Percentiles rank a stretch among this genome's conserved stretches.
phyloP scores from a whole-genome alignment of 192 early-diverging fungal genomes.

The Coemansia sp. region DNA sequence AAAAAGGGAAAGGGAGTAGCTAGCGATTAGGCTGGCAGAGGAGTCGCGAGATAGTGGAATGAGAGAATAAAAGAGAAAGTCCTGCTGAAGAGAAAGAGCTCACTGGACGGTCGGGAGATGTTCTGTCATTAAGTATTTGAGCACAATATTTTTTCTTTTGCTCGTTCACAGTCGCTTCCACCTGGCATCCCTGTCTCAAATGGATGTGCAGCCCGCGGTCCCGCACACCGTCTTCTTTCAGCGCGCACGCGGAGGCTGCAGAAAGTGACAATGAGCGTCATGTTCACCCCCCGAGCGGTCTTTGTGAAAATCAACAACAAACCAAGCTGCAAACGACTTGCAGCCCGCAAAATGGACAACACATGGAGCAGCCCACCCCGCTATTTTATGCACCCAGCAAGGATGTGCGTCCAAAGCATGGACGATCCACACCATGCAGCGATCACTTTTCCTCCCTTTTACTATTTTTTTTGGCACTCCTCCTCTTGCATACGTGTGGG shows the following conservation, averaged over 20 bases:
- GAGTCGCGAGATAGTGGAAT: background rate
- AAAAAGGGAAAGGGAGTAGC: background rate
- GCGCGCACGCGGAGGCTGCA: background rate
- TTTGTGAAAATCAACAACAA: constrained; percentile 19
- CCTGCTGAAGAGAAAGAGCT: constrained; percentile 9
- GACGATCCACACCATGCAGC: background rate
- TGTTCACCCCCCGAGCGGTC: background rate
- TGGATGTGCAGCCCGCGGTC: constrained; percentile 4
- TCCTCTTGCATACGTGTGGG: background rate
- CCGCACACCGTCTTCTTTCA: background rate
- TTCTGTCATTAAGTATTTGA: background rate
- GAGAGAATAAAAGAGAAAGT: constrained; percentile 9
- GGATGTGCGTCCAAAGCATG: constrained; percentile 7
- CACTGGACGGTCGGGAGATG: background rate
- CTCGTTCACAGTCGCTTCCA: background rate
- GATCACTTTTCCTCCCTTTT: background rate
- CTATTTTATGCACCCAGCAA: background rate
- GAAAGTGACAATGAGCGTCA: background rate
- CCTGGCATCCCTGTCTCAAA: background rate
- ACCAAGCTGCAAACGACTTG: background rate
- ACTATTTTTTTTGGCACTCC: background rate
- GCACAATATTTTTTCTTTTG: background rate
- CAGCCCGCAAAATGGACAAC: background rate
- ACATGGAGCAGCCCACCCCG: background rate
- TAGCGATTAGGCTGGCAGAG: constrained; percentile 1